Evolutionary conservation across 352 stramenopile genomes (phyloP), one percentile per base, ranked within the genome.

Genomic region (Globisporangium takayamanum): DNA sequence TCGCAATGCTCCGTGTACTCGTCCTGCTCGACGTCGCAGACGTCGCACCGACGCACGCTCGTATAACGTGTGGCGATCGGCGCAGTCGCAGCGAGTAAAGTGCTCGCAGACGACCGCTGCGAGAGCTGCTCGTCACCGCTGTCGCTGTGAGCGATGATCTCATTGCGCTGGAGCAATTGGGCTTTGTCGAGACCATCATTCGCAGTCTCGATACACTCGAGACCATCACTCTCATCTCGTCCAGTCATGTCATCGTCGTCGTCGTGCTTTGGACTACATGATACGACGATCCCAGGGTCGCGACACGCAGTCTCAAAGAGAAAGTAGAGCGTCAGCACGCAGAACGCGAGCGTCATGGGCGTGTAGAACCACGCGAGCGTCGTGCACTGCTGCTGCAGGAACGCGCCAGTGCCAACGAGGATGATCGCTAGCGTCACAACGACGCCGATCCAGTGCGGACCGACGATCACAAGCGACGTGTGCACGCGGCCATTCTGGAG

Each of bases 1-100:
- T 96, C 80, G 76, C 94, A 98, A 70, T 98, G 94, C 16, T 90
- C 81, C 5, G 88, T 88, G 50, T 72, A 72, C 14, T 63, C 64
- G 18, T 74, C 67, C 61, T 90, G 83, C 36, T 75, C 51, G 47
- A 89, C 74, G 47, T 72, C 65, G 53, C 83, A 90, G 49, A 92
- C 78, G 56, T 92, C 83, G 59, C 80, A 90, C 63, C 50, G 73
- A 52, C 61, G 74, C 59, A 59, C 45, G 14, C 58, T 48, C 44
- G 28, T 81, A 69, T 8, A 36, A 7, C 30, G 30, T 7, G 30
- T 8, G 30, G 3, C 30, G 30, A 2, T 7, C 53, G 52, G 49
- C 25, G n/a, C 28, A 15, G 28, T 47, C 33, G 47, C 28, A 28
- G 11, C 49, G 54, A 26, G 8, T 25, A 47, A 16, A 62, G 36